Evolutionary conservation across 345 rosid genomes (phyloP).

Genomic region (Eucalyptus brandiana): DNA sequence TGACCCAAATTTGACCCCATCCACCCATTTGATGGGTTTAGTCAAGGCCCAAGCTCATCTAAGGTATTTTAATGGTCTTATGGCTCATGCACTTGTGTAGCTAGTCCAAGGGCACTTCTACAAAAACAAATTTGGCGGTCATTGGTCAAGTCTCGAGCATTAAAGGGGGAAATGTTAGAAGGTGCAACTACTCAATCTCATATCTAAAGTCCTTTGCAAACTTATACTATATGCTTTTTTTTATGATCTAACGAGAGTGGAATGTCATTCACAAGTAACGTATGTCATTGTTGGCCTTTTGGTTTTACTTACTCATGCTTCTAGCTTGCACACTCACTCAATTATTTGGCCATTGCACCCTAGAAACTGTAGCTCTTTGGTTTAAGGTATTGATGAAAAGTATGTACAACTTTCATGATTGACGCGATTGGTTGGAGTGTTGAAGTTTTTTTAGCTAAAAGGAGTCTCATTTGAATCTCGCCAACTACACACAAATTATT

Average conservation of each 20-base stretch:
- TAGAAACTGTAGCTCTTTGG: not conserved
- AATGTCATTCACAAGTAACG: not conserved
- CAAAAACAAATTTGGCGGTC: not conserved
- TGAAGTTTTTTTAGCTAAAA: not conserved
- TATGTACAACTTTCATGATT: not conserved
- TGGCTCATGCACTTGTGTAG: not conserved
- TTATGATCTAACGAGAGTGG: not conserved
- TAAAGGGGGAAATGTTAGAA: not conserved
- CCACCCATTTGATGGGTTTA: not conserved
- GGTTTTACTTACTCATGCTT: not conserved
- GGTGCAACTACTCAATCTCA: not conserved
- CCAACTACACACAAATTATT: too few relatives aligned
- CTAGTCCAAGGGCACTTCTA: not conserved
- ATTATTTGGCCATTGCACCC: not conserved
- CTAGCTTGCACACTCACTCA: not conserved
- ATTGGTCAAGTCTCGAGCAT: not conserved
- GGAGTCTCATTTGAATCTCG: too few relatives aligned
- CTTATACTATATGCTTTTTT: not conserved
- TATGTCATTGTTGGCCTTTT: not conserved
- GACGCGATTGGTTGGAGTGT: not conserved
- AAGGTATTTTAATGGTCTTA: not conserved
- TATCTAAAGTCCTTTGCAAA: not conserved
- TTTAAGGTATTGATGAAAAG: not conserved
- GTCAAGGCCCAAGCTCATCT: not conserved
- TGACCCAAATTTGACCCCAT: not conserved